A percentile compares a stretch with the other conserved stretches of the same genome.
Conservation (phyloP, 2,329 filamentous ascomycete species). For the Fusarium newnesense region DNA sequence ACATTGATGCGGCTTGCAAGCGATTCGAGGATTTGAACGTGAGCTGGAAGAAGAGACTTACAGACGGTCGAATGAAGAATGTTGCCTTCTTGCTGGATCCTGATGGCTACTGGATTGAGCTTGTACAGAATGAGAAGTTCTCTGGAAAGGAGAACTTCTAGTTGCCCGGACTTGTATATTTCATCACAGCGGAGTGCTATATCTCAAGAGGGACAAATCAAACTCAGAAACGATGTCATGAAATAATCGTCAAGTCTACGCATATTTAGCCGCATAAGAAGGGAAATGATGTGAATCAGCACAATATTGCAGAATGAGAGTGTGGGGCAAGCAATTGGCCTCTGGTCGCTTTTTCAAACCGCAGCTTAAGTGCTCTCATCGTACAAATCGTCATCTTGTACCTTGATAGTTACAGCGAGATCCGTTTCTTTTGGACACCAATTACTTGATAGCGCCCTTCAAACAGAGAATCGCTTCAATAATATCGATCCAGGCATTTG, state of each 20-base stretch:
- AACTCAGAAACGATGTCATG: not conserved
- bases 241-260: not conserved
- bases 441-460: not conserved
- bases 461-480: not conserved
- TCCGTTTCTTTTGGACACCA: not conserved
- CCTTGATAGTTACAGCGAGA: slow-evolving; percentile 6
- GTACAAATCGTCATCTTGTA: not conserved
- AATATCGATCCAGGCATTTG: not conserved
- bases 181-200: not conserved
- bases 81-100: slow-evolving; percentile 92
- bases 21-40: slow-evolving; percentile 85
- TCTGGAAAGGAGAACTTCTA: slow-evolving; percentile 64
- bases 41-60: slow-evolving; percentile 94
- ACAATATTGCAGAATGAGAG: not conserved
- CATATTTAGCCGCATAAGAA: not conserved
- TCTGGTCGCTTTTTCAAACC: not conserved
- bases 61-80: slow-evolving; percentile 92
- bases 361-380: not conserved
- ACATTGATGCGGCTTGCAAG: slow-evolving; percentile 86
- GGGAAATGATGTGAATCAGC: not conserved
- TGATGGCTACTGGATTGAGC: slow-evolving; percentile 84
- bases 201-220: not conserved
- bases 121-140: slow-evolving; percentile 81
- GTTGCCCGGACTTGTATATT: slow-evolving; percentile 23
- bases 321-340: not conserved